Evolutionary conservation across 78 protist genomes (phyloP).

Genomic region (Pigoraptor vietnamica): DNA sequence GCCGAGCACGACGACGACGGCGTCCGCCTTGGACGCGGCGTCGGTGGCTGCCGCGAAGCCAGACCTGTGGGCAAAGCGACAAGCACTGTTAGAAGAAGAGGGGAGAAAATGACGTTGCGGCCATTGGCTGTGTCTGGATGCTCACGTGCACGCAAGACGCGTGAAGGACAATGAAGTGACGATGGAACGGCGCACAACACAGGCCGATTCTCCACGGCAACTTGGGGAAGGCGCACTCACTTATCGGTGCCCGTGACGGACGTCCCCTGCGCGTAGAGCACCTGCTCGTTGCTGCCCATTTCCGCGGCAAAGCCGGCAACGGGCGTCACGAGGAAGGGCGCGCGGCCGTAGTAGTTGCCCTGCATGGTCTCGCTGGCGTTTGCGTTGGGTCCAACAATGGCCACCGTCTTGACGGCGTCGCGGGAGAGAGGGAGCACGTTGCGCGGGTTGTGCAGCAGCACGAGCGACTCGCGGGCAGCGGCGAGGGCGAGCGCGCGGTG

Average conservation of each 20-base stretch:
- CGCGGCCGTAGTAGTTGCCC: slow-evolving; percentile 20
- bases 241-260: neutral
- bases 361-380: neutral
- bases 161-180: too few species aligned
- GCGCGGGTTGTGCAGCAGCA: slow-evolving; percentile 14
- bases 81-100: too few species aligned
- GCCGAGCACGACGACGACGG: slow-evolving; percentile 16
- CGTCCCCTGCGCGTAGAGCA: neutral
- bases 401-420: neutral
- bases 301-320: neutral
- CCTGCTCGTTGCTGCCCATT: neutral
- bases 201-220: neutral
- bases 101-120: too few species aligned
- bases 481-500: slow-evolving; percentile 10
- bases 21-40: slow-evolving; percentile 31
- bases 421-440: neutral
- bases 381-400: slow-evolving; percentile 28
- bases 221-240: neutral
- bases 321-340: slow-evolving; percentile 1
- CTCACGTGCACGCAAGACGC: too few species aligned
- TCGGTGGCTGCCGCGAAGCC: slow-evolving; percentile 22
- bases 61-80: neutral
- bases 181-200: too few species aligned
- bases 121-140: too few species aligned
- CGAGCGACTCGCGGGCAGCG: slow-evolving; percentile 7